phyloP scores from a whole-genome alignment of 768 basidiomycete genomes.

The Boletellus ananas region DNA sequence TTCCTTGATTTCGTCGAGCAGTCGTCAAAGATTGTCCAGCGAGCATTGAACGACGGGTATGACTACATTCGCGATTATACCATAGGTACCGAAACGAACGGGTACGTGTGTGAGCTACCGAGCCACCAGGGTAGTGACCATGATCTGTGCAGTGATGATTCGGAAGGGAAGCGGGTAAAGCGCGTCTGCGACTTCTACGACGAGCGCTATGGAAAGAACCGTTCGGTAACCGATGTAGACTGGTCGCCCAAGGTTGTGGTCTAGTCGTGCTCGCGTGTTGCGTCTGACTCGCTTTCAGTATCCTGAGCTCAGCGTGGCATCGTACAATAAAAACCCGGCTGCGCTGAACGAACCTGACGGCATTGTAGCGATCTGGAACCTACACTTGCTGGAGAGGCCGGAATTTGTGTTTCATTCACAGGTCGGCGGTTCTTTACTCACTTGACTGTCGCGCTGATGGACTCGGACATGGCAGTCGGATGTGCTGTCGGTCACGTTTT shows the following conservation, averaged over 20 bases:
- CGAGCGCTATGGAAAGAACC: conserved; percentile 85
- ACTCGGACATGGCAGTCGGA: conserved; percentile 67
- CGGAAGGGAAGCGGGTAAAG: conserved; percentile 86
- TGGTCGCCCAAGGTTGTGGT: conserved; percentile 90
- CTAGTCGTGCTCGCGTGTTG: background rate
- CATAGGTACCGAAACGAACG: conserved; percentile 78
- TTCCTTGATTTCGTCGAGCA: conserved; percentile 93
- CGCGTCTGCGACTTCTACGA: conserved; percentile 93
- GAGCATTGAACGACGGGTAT: conserved; percentile 92
- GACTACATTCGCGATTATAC: conserved; percentile 98
- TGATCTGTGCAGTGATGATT: conserved; percentile 63
- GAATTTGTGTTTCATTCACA: conserved; percentile 99
- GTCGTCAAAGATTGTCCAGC: conserved; percentile 91
- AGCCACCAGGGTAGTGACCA: conserved; percentile 5
- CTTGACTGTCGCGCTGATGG: conserved; percentile 2
- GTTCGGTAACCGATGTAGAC: conserved; percentile 94
- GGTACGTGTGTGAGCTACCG: conserved; percentile 46
- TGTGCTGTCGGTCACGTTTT: conserved; percentile 94
- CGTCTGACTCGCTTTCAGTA: conserved; percentile 51
- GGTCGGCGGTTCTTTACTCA: conserved; percentile 43
- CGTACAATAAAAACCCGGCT: conserved; percentile 96
- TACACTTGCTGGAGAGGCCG: conserved; percentile 90
- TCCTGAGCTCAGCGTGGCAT: conserved; percentile 91
- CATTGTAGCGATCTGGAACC: conserved; percentile 95
- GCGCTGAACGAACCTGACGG: conserved; percentile 96